Base-by-base conservation (phyloP, 805 yeast species). In the Kazachstania psychrophila region DNA sequence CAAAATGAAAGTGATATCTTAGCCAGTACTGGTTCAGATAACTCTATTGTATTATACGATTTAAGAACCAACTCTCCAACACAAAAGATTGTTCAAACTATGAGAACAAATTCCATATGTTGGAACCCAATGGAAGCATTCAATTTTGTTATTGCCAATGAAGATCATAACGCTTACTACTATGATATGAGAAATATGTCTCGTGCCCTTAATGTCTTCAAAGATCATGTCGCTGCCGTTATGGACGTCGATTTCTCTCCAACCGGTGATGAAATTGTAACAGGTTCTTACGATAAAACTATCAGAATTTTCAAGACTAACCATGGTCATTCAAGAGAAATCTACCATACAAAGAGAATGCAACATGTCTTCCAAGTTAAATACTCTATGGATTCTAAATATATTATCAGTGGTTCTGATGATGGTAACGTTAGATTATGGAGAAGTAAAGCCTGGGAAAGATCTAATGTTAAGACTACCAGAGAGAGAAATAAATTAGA, bases 71-170 rank as follows among this genome's bases (percentile, higher is more conserved):
- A 83, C 51, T 72, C 94, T 2, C 96, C 98, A 11, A 77, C 94
- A 5, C 97, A 94, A 61, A 89, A 88, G 58, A 74, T 89, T 41
- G 82, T 81, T 32, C 83, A 92, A 19, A 66, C 76, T 14, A 68
- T 92, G 72, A 72, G 94, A 51, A 83, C 88, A 14, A 92, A 92
- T 60, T 70, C 89, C 32, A 69, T 92, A 18, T 72, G 87, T 38
- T 92, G 97, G 97, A 92, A 92, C 62, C 99, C 99, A 4, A 84
- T 92, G 80, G 97, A 92, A 61, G 95, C 97, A 2, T 92, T 75
- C 64, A 77, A 82, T 54, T 89, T 92, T 64, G 96, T 88, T 13
- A 76, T 84, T 28, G 97, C 86, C 2, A 76, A 77, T 54, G 99
- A 92, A 62, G 97, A 92, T 65, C 96, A 89, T 61, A 92, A 92